Conservation (phyloP, 768 basidiomycete species). For the Nevesoporus exiguus region DNA sequence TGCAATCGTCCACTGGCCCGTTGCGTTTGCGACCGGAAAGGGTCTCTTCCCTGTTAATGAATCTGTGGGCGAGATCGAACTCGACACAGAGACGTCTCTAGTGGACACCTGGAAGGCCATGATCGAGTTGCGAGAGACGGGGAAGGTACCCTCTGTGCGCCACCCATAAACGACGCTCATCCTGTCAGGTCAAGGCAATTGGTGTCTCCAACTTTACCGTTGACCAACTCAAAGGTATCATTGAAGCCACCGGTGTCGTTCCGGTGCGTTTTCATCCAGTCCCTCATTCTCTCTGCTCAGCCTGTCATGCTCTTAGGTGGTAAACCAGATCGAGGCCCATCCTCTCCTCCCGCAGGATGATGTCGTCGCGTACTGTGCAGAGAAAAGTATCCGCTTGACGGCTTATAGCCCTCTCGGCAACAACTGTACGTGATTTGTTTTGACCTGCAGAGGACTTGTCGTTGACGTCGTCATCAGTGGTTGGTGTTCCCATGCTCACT, state of each 20-base stretch:
- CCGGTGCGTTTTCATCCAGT: slow-evolving; percentile 46
- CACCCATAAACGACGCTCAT: not conserved
- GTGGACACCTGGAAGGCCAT: slow-evolving; percentile 84
- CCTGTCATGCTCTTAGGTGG: slow-evolving; percentile 38
- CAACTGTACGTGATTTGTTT: slow-evolving; percentile 50
- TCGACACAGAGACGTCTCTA: slow-evolving; percentile 59
- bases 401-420: slow-evolving; percentile 77
- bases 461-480: slow-evolving; percentile 36
- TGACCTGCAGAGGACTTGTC: not conserved
- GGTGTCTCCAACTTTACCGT: slow-evolving; percentile 84
- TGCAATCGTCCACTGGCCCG: slow-evolving; percentile 77
- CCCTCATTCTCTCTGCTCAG: not conserved
- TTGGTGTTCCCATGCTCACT: slow-evolving; percentile 61
- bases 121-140: slow-evolving; percentile 61
- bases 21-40: slow-evolving; percentile 58
- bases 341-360: slow-evolving; percentile 75
- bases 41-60: slow-evolving; percentile 51
- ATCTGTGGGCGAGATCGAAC: slow-evolving; percentile 42
- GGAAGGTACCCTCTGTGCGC: slow-evolving; percentile 48
- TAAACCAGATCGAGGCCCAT: slow-evolving; percentile 84
- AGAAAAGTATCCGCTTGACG: slow-evolving; percentile 68
- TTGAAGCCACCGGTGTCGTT: slow-evolving; percentile 64
- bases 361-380: slow-evolving; percentile 64
- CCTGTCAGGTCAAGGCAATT: slow-evolving; percentile 54
- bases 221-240: slow-evolving; percentile 61